Percentiles rank a stretch among this genome's conserved stretches.
These are phyloP conservation scores for Keqinozyma sinolaborantium DNA, from an alignment of 1,139 yeast species.

Conservation along the genomic window DNA sequence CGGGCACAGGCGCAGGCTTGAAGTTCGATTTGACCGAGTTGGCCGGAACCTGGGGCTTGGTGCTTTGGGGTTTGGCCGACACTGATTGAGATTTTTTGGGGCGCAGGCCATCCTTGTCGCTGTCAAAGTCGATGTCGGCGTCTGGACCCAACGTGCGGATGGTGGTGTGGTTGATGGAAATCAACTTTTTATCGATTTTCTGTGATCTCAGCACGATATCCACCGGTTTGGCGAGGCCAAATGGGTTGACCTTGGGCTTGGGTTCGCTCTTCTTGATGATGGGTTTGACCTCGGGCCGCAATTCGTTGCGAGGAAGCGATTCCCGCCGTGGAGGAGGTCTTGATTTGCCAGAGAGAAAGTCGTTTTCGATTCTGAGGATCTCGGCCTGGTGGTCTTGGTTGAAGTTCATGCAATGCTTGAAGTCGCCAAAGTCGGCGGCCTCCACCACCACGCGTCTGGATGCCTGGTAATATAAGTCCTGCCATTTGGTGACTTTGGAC, in stretches of 20 bases:
- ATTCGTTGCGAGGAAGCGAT: constrained; percentile 1
- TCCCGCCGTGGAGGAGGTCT: constrained; percentile 5
- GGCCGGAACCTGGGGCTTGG: constrained; percentile 17
- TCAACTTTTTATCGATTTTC: constrained; percentile 43
- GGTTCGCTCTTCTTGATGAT: background rate
- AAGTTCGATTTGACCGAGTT: constrained; percentile 14
- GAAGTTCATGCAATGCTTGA: constrained; percentile 41
- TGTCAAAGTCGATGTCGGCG: constrained; percentile 15
- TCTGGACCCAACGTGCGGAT: constrained; percentile 45
- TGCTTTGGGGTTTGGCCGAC: constrained; percentile 12
- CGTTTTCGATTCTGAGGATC: constrained; percentile 28
- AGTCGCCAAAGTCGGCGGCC: constrained; percentile 47
- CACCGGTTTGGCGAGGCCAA: constrained; percentile 47
- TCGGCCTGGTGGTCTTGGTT: constrained; percentile 33
- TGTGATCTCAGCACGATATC: constrained; percentile 37
- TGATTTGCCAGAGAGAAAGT: constrained; percentile 22
- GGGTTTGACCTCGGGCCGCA: constrained; percentile 3
- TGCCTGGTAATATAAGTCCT: constrained; percentile 38
- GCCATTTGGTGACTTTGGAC: constrained; percentile 44
- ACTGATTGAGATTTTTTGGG: constrained; percentile 10
- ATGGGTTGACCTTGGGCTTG: constrained; percentile 38
- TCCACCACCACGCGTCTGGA: constrained; percentile 41
- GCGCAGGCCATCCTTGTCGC: constrained; percentile 11
- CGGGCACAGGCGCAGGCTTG: constrained; percentile 14
- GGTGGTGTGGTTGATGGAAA: constrained; percentile 55